Base-by-base conservation (phyloP, 495 filamentous ascomycete species). In the Podospora pseudocomata region DNA sequence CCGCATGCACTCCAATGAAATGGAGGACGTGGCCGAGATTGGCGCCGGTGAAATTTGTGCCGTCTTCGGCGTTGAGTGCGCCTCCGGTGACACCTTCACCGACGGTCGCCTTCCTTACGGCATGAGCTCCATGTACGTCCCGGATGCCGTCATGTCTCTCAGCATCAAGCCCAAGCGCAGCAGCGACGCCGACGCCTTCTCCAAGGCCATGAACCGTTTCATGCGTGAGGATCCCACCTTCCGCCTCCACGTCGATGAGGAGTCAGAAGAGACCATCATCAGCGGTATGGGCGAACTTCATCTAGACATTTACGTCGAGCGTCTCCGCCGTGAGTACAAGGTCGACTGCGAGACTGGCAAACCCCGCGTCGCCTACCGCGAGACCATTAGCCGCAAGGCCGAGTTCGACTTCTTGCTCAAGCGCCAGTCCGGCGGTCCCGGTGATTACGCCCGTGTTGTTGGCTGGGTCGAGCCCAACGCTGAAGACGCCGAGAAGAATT, bases 51-150 rank as follows among this genome's bases (percentile, higher is more conserved):
- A 99, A 76, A 98, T 99, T 65, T 98, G 96, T 75, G 96, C 96
- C 63, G 94, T 99, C 65, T 99, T 99, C 76, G 96, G 96, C 76
- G 90, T 99, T 64, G 96, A 99, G 68, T 99, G 96, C 80, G 93
- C 96, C 23, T 97, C 94, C 44, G 96, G 96, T 72, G 96, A 99
- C 75, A 97, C 94, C 30, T 99, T 99, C 84, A 97, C 96, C 18
- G 96, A 99, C 75, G 96, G 96, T 64, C 83, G 86, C 56, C 81
- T 98, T n/a, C 92, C 90, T 59, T 99, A 97, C 82, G 90, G 87
- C 69, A 97, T 99, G 94, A 92, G 93, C 30, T 95, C 93, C 71
- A 99, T 99, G 96, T 98, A 91, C 79, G 96, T 99, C 61, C 96
- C 96, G 13, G 96, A 99, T 78, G 92, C 96, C 44, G 96, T 99